Evolutionary conservation across 345 rosid species (phyloP), one percentile per base, ranked within the genome.

Genomic region (Moricandia moricandioides): DNA sequence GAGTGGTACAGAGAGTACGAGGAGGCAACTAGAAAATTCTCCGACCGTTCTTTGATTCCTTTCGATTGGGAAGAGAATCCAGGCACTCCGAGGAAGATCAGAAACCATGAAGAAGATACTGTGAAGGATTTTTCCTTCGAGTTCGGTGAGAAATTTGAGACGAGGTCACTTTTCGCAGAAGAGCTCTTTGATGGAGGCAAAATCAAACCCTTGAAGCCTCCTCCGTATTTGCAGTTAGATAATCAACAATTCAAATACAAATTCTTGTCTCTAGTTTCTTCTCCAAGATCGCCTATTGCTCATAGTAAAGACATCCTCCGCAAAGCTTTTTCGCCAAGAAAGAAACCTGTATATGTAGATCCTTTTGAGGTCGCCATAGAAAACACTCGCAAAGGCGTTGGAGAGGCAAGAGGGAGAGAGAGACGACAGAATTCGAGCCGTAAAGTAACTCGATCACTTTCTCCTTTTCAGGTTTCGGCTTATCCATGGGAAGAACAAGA

Each of bases 161-260:
- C 65, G 37, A 56, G 73, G 1, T 85, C 91, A 10, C 75, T 21
- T 86, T 71, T 85, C 10, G 96, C 93, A 1, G 96, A 90, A 8
- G 91, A 90, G 74, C 88, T 90, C 14, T 90, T 90, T 33, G 89
- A 88, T 54, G 89, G 90, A 4, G 96, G 91, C 62, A 86, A 85
- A 65, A 91, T 91, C 47, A 83, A 85, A 69, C 89, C 89, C 3
- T 78, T 90, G 78, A 86, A 84, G 85, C 89, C 88, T 51, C 91
- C 97, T 1, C 90, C 94, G 0, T 27, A 86, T 72, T 62, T 86
- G 27, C 84, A 80, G 24, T 13, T 73, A 18, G 87, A 86, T 69
- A 79, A 17, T 33, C 39, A 43, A 27, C 64, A 77, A 3, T 67
- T 17, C 70, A 80, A 34, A 56, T 83, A 68, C 31, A 83, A 82